Evolutionary conservation across 176 grass and related monocot species (phyloP).

Genomic region (Lolium rigidum): DNA sequence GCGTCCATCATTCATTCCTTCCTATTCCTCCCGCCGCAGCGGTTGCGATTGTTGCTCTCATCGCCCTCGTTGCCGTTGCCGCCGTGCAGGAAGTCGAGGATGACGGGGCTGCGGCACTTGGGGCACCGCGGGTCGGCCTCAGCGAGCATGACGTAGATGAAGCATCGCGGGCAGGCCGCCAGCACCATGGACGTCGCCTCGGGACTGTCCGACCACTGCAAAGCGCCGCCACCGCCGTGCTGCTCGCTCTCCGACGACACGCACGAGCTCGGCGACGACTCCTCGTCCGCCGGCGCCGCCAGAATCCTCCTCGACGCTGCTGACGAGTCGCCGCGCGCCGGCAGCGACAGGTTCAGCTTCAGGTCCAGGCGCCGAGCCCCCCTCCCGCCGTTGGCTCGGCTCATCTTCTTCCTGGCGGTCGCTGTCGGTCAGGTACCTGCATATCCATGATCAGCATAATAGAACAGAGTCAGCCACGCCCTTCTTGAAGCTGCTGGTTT

Average conservation of each 20-base stretch:
- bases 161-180: neutral
- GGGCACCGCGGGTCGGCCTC: constrained; percentile 8
- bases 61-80: neutral
- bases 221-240: neutral
- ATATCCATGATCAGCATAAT: neutral
- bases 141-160: neutral
- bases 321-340: constrained; percentile 29
- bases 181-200: neutral
- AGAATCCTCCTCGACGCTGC: neutral
- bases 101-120: neutral
- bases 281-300: constrained; percentile 40
- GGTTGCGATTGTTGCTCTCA: neutral
- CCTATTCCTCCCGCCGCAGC: neutral
- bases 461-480: neutral
- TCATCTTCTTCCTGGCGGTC: constrained; percentile 40
- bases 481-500: neutral
- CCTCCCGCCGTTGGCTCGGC: constrained; percentile 53
- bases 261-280: constrained; percentile 45
- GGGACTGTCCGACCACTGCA: constrained; percentile 5
- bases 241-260: neutral
- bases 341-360: constrained; percentile 75
- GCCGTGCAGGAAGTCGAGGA: neutral
- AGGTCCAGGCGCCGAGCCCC: constrained; percentile 47
- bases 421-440: neutral
- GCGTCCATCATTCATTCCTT: neutral